Conservation (phyloP, 2,329 filamentous ascomycete species). For the Fusarium sp. region DNA sequence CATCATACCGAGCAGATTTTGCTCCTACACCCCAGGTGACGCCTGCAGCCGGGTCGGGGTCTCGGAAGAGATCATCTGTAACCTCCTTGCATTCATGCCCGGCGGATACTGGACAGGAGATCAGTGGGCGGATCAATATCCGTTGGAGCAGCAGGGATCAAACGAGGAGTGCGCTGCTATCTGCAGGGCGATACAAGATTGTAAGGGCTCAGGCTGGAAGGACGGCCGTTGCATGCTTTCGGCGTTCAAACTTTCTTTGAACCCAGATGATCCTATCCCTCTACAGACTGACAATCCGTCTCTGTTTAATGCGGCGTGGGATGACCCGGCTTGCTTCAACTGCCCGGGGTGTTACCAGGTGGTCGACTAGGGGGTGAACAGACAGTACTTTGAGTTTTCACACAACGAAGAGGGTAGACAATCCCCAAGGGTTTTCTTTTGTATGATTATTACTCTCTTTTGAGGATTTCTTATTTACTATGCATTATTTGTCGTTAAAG, state of each 20-base stretch:
- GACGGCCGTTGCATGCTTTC: conserved; percentile 5
- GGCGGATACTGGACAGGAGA: conserved; percentile 1
- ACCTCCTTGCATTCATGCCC: conserved; percentile 2
- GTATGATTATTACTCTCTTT: not conserved
- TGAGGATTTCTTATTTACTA: not conserved
- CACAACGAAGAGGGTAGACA: not conserved
- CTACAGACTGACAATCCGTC: not conserved
- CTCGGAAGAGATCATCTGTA: not conserved
- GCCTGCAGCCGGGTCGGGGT: not conserved
- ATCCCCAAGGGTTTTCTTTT: not conserved
- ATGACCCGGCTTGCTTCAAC: conserved; percentile 7
- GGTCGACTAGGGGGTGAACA: not conserved
- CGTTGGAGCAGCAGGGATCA: not conserved
- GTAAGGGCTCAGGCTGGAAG: conserved; percentile 11
- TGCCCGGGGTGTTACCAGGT: conserved; percentile 11
- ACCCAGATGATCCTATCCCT: not conserved
- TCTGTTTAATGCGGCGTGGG: not conserved
- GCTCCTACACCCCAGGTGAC: conserved; percentile 3
- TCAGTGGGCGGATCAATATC: not conserved
- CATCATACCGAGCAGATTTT: not conserved
- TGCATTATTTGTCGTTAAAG: not conserved
- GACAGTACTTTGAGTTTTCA: not conserved
- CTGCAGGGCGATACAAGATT: not conserved
- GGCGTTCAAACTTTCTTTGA: not conserved
- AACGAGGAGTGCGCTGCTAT: conserved; percentile 10